phyloP scores from a whole-genome alignment of 148 eudicot genomes.

The Nyssa sinensis region DNA sequence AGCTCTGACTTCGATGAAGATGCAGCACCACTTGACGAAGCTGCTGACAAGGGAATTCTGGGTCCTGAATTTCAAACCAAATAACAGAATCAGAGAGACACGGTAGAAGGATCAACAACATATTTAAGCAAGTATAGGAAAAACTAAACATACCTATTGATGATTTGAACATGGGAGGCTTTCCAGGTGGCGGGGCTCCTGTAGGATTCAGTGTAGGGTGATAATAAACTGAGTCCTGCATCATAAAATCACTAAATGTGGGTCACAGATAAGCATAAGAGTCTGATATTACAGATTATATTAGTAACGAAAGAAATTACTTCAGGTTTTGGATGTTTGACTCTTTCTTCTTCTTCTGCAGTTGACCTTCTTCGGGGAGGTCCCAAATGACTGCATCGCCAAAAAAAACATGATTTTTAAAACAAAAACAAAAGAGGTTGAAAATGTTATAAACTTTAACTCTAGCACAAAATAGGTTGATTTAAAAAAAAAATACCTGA shows the following conservation, averaged over 20 bases:
- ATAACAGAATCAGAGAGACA: slow-evolving; percentile 10
- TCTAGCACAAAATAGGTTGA: slow-evolving; percentile 6
- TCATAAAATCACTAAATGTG: slow-evolving; percentile 8
- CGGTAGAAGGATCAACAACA: not conserved
- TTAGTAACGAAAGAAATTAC: slow-evolving; percentile 36
- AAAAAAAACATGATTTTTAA: slow-evolving; percentile 6
- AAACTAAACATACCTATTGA: slow-evolving; percentile 59
- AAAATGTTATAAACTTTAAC: not conserved
- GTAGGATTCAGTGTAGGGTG: slow-evolving; percentile 94
- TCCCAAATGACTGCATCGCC: slow-evolving; percentile 83
- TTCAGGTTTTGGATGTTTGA: slow-evolving; percentile 78
- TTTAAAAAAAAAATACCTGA: slow-evolving; percentile 53
- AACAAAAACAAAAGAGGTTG: slow-evolving; percentile 5
- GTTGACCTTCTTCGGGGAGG: slow-evolving; percentile 64
- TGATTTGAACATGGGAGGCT: slow-evolving; percentile 95
- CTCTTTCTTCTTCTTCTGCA: slow-evolving; percentile 89
- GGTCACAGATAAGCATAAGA: slow-evolving; percentile 5
- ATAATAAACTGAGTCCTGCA: slow-evolving; percentile 95
- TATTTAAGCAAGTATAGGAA: not conserved
- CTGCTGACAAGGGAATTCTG: slow-evolving; percentile 62
- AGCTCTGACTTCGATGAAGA: slow-evolving; percentile 41
- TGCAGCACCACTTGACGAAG: slow-evolving; percentile 53
- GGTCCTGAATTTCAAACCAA: slow-evolving; percentile 51
- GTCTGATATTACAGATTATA: not conserved
- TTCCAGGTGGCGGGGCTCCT: slow-evolving; percentile 99